Base-by-base conservation (phyloP, 2,329 filamentous ascomycete species). In the Epichloe bromicola region DNA sequence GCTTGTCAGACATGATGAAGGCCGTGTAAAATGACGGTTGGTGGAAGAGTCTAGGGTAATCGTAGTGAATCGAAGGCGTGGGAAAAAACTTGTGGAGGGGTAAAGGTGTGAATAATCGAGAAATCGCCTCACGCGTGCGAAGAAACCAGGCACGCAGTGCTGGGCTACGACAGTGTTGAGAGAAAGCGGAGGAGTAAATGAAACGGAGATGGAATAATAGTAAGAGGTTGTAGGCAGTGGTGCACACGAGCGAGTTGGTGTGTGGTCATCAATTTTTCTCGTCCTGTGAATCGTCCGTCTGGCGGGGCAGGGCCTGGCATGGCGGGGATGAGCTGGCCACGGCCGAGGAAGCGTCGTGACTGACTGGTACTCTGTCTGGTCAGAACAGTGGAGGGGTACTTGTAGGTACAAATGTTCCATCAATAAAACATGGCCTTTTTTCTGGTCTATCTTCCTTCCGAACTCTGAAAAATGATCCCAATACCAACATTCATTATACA, bases 1-100 rank as follows among this genome's bases (percentile, higher is more conserved):
- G 82, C 74, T 86, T 95, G 79, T 95, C 89, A 67, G 87, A 79
- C 89, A 95, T 95, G 65, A 63, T 78, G 72, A 63, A 61, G 56
- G 55, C 55, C 51, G 53, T 56, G 55, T 52, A 49, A 41, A 53
- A 26, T 41, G 12, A 19, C 40, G 50, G 37, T 36, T 12, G 15
- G 37, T 20, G n/a, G 11, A 39, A 23, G 37, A 34, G 49, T 50
- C 39, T 43, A 48, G 54, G 50, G 50, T 51, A 50, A n/a, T 48
- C 17, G 36, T n/a, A 23, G 19, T 47, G 39, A 49, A 48, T 19
- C 8, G 10, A 36, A 46, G 12, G 23, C 42, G 42, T 41, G 17
- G 8, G 14, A 44, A 38, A 33, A 37, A 41, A 14, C 17, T 19
- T 23, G 33, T 36, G 45, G 49, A 50, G 49, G 47, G 38, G 40